A percentile compares a stretch with the other conserved stretches of the same genome.
Evolutionary conservation across 805 yeast species (phyloP).

Genomic region (Wickerhamiella allomyrinae): DNA sequence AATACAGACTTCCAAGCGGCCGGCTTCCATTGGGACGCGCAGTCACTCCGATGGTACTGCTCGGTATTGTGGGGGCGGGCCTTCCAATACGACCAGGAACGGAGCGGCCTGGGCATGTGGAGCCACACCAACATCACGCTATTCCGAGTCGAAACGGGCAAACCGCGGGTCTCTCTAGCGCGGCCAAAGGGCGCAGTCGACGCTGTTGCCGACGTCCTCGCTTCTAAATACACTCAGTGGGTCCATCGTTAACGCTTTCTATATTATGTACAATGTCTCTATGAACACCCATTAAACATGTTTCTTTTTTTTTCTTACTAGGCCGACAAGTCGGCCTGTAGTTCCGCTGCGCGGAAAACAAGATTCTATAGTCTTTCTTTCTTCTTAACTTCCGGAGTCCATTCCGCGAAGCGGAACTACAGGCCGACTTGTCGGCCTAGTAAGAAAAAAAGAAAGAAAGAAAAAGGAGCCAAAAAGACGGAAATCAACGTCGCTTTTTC

Average conservation of each 20-base stretch:
- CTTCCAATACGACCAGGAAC: conserved; percentile 21
- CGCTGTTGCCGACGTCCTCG: conserved; percentile 34
- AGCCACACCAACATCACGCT: conserved; percentile 34
- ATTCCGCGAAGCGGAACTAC: no score
- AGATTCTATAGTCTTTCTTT: no score
- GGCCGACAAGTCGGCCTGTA: no score
- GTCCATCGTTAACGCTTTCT: background rate
- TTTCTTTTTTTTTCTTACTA: no score
- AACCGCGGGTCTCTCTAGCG: conserved; percentile 29
- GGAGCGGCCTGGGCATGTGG: conserved; percentile 35
- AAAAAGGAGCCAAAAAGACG: no score
- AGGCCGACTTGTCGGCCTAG: no score
- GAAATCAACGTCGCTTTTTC: conserved; percentile 39
- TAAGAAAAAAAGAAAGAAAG: no score
- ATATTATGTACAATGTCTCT: no score
- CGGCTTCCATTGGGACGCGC: conserved; percentile 45
- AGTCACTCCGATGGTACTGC: conserved; percentile 64
- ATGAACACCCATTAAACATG: no score
- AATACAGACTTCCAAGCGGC: conserved; percentile 30
- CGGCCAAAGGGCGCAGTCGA: conserved; percentile 34
- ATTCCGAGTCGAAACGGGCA: conserved; percentile 33
- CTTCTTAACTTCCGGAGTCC: no score
- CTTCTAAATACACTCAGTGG: conserved; percentile 28
- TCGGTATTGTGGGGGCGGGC: conserved; percentile 49
- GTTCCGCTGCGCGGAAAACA: no score